Evolutionary conservation across 306 rosid species (phyloP).

Genomic region (Rosa multiflora): DNA sequence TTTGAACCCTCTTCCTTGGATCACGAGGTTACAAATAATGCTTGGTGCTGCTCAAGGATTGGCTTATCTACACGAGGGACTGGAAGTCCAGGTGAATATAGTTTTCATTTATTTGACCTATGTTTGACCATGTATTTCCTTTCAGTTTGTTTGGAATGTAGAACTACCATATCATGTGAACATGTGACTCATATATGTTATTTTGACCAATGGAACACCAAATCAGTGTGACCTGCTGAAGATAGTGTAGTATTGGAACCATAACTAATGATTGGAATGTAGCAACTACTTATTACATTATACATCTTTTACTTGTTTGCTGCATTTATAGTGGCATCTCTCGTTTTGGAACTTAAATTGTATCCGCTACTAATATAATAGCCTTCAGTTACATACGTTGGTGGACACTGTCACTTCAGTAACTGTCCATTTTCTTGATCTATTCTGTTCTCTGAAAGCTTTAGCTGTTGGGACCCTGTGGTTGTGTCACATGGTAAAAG

Average conservation of each 20-base stretch:
- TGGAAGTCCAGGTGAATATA: constrained; percentile 66
- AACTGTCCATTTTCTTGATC: neutral
- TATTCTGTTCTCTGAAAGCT: neutral
- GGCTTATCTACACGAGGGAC: constrained; percentile 70
- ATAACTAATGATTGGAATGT: too few species aligned
- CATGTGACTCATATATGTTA: neutral
- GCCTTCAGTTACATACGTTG: neutral
- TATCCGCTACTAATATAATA: too few species aligned
- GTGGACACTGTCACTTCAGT: neutral
- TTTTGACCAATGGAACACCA: neutral
- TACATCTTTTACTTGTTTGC: too few species aligned
- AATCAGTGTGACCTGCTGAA: neutral
- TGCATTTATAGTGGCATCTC: too few species aligned
- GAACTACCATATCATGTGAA: neutral
- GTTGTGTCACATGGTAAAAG: neutral
- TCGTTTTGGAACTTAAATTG: too few species aligned
- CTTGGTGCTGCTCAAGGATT: constrained; percentile 90
- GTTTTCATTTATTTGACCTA: neutral
- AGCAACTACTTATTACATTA: too few species aligned
- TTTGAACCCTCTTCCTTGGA: constrained; percentile 60
- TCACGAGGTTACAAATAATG: constrained; percentile 72
- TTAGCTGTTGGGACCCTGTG: neutral
- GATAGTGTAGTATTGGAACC: too few species aligned
- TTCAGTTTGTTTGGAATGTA: neutral
- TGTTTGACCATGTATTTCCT: neutral